Base-by-base conservation (phyloP, 441 rosid species). In the Croton setiger region DNA sequence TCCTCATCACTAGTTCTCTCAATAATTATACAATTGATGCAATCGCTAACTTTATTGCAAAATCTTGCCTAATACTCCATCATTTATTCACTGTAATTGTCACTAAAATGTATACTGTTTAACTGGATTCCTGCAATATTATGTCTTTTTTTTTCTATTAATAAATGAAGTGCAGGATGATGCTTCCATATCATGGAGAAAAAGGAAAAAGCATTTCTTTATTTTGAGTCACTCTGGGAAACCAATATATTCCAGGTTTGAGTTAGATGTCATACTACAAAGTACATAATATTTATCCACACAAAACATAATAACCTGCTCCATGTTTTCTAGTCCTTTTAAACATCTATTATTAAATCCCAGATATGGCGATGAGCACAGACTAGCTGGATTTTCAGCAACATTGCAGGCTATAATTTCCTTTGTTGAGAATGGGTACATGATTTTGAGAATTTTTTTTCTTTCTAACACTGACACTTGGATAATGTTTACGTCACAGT, bases 391-490 rank as follows among this genome's bases (percentile, higher is more conserved):
- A 57, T 95, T 95, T 81, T 92, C 99, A 57, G 99, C 99, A 43
- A 95, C 99, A 35, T 81, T 91, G 72, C 99, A 95, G 80, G 99
- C 99, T 76, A 95, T 92, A 72, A 95, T 95, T 72, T 95, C 99
- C 73, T 92, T 95, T 70, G 96, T 95, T 61, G 99, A 92, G 87
- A 92, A 89, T 82, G 92, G 96, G 98, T 95, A 82, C 68, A 69
- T 66, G 70, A 20, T 75, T 60, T 61, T 39, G 54, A 65, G 76
- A 72, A 49, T 59, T 79, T 47, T 59, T 68, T 48, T 60, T 27
- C 31, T 58, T 21, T 23, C 61, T 31, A n/a, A 0, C 14, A 36
- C 10, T 36, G 44, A 36, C 71, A 59, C 66, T 59, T 62, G 17
- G 33, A 41, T 58, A 14, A 37, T 39, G 37, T 35, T 41, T 74